Conservation (phyloP, 345 rosid genomes). For the Gossypium longicalyx region DNA sequence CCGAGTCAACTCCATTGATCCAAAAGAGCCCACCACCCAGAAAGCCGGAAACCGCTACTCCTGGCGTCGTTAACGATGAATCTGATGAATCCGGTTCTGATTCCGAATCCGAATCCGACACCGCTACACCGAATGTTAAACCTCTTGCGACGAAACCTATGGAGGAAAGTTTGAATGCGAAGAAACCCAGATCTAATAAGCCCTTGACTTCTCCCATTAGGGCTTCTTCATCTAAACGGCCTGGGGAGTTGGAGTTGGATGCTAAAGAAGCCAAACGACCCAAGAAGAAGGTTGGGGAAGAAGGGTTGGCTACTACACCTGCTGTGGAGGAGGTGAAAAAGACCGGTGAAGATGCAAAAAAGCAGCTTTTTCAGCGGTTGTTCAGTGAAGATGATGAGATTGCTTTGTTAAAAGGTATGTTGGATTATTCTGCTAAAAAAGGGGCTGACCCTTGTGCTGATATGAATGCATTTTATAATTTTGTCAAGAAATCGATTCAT, state of each 20-base stretch:
- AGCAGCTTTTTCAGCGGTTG: conserved; percentile 16
- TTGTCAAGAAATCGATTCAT: conserved; percentile 18
- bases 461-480: conserved; percentile 20
- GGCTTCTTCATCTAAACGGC: neutral
- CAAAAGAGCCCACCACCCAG: neutral
- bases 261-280: conserved; percentile 7
- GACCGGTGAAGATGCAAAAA: conserved; percentile 11
- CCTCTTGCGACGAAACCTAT: conserved; percentile 12
- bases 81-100: conserved; percentile 10
- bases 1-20: neutral
- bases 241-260: neutral
- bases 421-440: conserved; percentile 12
- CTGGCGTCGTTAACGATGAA: neutral
- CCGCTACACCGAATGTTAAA: neutral
- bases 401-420: conserved; percentile 28
- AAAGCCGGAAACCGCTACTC: neutral
- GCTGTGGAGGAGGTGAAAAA: conserved; percentile 3
- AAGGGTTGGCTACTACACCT: neutral
- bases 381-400: conserved; percentile 35
- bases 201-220: conserved; percentile 2
- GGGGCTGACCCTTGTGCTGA: conserved; percentile 16
- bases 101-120: conserved; percentile 13
- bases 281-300: conserved; percentile 6
- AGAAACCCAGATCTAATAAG: neutral
- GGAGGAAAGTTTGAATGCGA: neutral